These are phyloP conservation scores for Penicillium bialowiezense DNA, from an alignment of 495 filamentous ascomycete species.

Conservation along the genomic window DNA sequence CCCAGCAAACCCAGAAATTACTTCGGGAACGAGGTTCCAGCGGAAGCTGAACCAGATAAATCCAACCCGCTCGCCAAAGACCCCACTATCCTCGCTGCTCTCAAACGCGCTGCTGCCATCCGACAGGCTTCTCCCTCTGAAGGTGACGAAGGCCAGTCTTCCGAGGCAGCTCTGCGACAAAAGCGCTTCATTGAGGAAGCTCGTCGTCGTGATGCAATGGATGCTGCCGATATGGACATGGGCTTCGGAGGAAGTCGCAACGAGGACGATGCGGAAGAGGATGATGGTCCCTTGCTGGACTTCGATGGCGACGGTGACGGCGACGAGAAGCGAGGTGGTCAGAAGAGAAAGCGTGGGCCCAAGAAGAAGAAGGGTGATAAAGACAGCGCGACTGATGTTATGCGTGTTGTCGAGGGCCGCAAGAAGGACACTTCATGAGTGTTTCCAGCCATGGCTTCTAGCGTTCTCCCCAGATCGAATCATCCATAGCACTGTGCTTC, in stretches of 20 bases:
- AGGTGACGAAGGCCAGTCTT: constrained; percentile 42
- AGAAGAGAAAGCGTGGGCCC: constrained; percentile 73
- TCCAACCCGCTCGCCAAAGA: constrained; percentile 61
- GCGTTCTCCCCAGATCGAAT: too few relatives aligned
- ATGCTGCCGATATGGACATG: constrained; percentile 90
- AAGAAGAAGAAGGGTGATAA: constrained; percentile 88
- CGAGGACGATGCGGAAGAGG: constrained; percentile 79
- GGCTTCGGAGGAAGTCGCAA: constrained; percentile 85
- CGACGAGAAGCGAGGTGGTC: constrained; percentile 44
- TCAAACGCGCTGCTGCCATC: constrained; percentile 79
- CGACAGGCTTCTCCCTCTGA: constrained; percentile 44
- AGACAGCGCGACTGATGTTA: constrained; percentile 75
- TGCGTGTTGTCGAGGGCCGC: constrained; percentile 73
- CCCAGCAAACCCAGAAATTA: constrained; percentile 37
- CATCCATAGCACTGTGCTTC: too few relatives aligned
- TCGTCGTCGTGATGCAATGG: constrained; percentile 59
- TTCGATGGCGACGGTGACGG: constrained; percentile 51
- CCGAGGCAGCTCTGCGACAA: constrained; percentile 59
- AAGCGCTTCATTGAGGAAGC: constrained; percentile 69
- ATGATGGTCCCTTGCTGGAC: constrained; percentile 60
- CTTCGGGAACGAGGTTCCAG: constrained; percentile 30
- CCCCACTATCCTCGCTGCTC: constrained; percentile 75
- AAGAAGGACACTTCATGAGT: constrained; percentile 34
- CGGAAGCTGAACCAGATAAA: constrained; percentile 42
- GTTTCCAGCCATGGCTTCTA: background rate